A percentile compares a stretch with the other conserved stretches of the same genome.
Evolutionary conservation across 345 rosid species (phyloP).

Genomic region (Cardamine occulta): DNA sequence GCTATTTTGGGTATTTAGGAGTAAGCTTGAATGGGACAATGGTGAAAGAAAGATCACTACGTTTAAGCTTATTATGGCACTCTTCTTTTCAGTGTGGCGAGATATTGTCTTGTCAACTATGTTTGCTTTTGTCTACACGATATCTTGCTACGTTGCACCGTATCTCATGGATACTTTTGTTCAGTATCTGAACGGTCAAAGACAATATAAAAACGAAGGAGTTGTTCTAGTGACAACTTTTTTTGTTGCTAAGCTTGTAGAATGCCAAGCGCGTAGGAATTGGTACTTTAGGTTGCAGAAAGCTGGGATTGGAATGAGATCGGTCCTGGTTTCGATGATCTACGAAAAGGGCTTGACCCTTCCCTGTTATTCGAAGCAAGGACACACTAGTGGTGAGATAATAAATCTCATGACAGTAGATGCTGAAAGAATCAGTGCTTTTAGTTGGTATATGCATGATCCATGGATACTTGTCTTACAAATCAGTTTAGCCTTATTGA

Average conservation of each 20-base stretch:
- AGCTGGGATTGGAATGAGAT: slow-evolving; percentile 56
- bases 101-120: slow-evolving; percentile 49
- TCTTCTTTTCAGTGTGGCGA: slow-evolving; percentile 47
- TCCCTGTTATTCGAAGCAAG: slow-evolving; percentile 50
- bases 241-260: slow-evolving; percentile 58
- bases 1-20: slow-evolving; percentile 40
- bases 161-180: slow-evolving; percentile 60
- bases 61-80: slow-evolving; percentile 46
- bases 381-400: slow-evolving; percentile 69
- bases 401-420: slow-evolving; percentile 67
- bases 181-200: slow-evolving; percentile 50
- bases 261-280: slow-evolving; percentile 61
- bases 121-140: slow-evolving; percentile 37
- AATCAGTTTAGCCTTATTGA: slow-evolving; percentile 52
- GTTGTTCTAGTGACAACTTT: slow-evolving; percentile 51
- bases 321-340: slow-evolving; percentile 53
- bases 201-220: slow-evolving; percentile 52
- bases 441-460: slow-evolving; percentile 56
- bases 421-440: slow-evolving; percentile 51
- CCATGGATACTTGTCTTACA: slow-evolving; percentile 63
- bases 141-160: slow-evolving; percentile 56
- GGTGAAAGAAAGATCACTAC: slow-evolving; percentile 44
- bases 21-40: slow-evolving; percentile 42
- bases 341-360: slow-evolving; percentile 66
- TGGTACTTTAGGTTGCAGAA: slow-evolving; percentile 54